Evolutionary conservation across 768 basidiomycete genomes (phyloP).

Genomic region (Auriscalpium vulgare): DNA sequence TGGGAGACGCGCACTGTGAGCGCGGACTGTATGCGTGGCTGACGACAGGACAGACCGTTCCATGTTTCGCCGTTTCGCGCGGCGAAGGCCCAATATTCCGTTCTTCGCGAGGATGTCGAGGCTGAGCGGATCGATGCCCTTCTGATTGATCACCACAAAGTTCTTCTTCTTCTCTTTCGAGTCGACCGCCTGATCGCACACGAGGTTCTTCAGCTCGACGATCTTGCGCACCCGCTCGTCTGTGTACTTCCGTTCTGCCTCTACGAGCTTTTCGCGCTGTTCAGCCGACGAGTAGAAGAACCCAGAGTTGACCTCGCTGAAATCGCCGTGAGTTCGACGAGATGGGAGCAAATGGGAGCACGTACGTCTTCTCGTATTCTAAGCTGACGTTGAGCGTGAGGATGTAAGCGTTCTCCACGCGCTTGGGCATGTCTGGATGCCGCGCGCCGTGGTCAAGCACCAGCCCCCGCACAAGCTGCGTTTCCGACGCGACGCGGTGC

Average conservation of each 20-base stretch:
- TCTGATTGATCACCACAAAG: constrained; percentile 97
- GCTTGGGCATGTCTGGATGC: constrained; percentile 99
- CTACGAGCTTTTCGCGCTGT: constrained; percentile 97
- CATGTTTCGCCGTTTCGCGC: constrained; percentile 98
- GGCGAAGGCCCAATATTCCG: constrained; percentile 87
- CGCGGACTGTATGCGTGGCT: background rate
- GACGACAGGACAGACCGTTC: constrained; percentile 53
- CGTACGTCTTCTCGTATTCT: constrained; percentile 99
- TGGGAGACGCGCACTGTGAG: constrained; percentile 22
- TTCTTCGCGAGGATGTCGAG: constrained; percentile 95
- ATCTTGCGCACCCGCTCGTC: constrained; percentile 95
- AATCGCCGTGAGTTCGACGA: constrained; percentile 14
- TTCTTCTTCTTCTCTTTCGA: constrained; percentile 72
- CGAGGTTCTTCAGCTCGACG: constrained; percentile 90
- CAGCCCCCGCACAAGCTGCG: constrained; percentile 88
- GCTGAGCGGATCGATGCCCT: constrained; percentile 96
- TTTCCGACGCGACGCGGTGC: constrained; percentile 95
- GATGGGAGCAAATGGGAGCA: constrained; percentile 16
- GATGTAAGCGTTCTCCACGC: constrained; percentile 92
- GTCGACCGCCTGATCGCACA: constrained; percentile 90
- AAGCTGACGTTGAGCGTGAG: constrained; percentile 94
- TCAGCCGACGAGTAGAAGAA: constrained; percentile 99
- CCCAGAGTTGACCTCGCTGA: constrained; percentile 95
- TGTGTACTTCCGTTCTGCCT: constrained; percentile 90
- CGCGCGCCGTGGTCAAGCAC: constrained; percentile 96